phyloP scores from a whole-genome alignment of 176 grass and related monocot species.

The Poa annua region DNA sequence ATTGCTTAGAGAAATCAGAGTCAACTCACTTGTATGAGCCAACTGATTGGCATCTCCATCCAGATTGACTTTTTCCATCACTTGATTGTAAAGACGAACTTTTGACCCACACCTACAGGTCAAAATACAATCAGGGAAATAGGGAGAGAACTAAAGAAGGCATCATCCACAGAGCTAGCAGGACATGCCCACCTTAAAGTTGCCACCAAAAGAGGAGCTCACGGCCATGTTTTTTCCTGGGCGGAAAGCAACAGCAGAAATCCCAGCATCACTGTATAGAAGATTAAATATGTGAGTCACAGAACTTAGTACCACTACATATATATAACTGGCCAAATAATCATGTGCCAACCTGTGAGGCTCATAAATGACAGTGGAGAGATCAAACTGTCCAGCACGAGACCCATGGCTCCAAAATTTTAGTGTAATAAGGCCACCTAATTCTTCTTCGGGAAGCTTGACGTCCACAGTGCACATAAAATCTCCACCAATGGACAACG shows the following conservation, averaged over 20 bases:
- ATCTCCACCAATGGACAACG: slow-evolving; percentile 71
- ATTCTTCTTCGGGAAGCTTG: slow-evolving; percentile 86
- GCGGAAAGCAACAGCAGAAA: slow-evolving; percentile 81
- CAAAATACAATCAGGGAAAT: slow-evolving; percentile 29
- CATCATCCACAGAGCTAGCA: slow-evolving; percentile 30
- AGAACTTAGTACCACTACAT: not conserved
- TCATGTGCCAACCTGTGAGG: slow-evolving; percentile 73
- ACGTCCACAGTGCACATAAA: slow-evolving; percentile 92
- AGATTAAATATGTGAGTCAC: slow-evolving; percentile 35
- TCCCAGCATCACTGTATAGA: slow-evolving; percentile 65
- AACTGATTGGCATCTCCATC: slow-evolving; percentile 98
- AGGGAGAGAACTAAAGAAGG: slow-evolving; percentile 26
- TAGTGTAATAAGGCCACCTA: slow-evolving; percentile 86
- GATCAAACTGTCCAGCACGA: slow-evolving; percentile 51
- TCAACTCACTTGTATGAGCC: slow-evolving; percentile 93
- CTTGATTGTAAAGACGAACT: slow-evolving; percentile 42
- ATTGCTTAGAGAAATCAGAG: slow-evolving; percentile 25
- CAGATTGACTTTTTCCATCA: slow-evolving; percentile 57
- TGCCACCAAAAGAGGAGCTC: slow-evolving; percentile 83
- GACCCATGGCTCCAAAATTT: slow-evolving; percentile 84
- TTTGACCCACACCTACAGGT: slow-evolving; percentile 74
- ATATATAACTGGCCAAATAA: slow-evolving; percentile 34
- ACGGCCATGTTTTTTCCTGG: slow-evolving; percentile 78
- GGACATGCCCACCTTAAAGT: slow-evolving; percentile 73
- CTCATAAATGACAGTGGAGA: slow-evolving; percentile 95